Evolutionary conservation across 2,329 filamentous ascomycete genomes (phyloP).

Genomic region (Aspergillus luchuensis): DNA sequence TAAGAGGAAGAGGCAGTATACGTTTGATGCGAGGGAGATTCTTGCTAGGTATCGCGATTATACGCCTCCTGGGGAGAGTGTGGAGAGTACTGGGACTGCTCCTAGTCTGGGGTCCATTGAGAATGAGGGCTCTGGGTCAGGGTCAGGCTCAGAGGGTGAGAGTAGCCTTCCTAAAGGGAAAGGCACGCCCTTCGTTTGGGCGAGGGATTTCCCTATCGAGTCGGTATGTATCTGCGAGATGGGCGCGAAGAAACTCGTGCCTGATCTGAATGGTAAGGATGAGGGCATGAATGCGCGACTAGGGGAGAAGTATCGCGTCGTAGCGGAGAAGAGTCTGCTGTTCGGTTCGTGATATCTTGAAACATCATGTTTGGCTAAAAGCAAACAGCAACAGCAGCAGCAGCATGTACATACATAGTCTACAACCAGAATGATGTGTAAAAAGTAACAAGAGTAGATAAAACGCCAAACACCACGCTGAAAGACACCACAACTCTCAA

Average conservation of each 20-base stretch:
- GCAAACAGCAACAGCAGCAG: no score
- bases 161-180: background rate
- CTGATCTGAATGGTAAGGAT: conserved; percentile 47
- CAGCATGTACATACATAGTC: no score
- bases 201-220: conserved; percentile 66
- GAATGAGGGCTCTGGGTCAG: no score
- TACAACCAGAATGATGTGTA: no score
- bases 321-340: conserved; percentile 42
- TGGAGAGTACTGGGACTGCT: background rate
- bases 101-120: background rate
- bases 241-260: conserved; percentile 72
- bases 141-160: no score
- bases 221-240: conserved; percentile 79
- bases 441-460: background rate
- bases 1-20: conserved; percentile 47
- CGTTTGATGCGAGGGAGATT: conserved; percentile 41
- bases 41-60: conserved; percentile 39
- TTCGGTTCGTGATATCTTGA: conserved; percentile 9
- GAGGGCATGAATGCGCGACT: conserved; percentile 48
- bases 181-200: conserved; percentile 64
- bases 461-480: conserved; percentile 26
- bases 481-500: background rate
- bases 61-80: conserved; percentile 15
- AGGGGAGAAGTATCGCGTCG: conserved; percentile 55
- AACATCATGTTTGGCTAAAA: no score